phyloP scores from a whole-genome alignment of 1,284 basidiomycete species.

The Dichomitus squalens region DNA sequence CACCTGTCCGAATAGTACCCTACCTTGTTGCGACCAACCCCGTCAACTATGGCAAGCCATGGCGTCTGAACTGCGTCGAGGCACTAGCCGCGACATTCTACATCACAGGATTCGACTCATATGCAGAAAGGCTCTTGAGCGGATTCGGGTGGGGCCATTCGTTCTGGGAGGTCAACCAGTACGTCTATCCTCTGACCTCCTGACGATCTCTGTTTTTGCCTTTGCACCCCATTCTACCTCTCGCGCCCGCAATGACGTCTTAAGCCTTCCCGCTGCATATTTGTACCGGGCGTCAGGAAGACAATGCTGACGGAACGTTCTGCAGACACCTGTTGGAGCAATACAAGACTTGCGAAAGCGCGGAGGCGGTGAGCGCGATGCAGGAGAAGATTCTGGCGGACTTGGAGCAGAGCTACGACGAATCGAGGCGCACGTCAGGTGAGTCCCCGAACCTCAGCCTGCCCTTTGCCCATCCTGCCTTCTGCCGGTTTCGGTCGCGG shows the following conservation, averaged over 20 bases:
- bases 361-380: slow-evolving; percentile 64
- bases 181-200: slow-evolving; percentile 23
- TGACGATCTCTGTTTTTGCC: background rate
- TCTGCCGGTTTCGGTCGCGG: background rate
- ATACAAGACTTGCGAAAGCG: slow-evolving; percentile 71
- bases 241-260: too few species aligned
- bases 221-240: too few species aligned
- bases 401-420: slow-evolving; percentile 63
- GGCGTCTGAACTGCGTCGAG: slow-evolving; percentile 90
- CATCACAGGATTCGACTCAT: slow-evolving; percentile 82
- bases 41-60: slow-evolving; percentile 94
- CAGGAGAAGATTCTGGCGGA: slow-evolving; percentile 79
- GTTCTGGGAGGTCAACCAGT: slow-evolving; percentile 86
- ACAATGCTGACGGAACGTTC: background rate
- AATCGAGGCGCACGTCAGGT: slow-evolving; percentile 57
- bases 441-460: background rate
- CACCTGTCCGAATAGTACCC: slow-evolving; percentile 62
- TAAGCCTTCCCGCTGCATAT: too few species aligned
- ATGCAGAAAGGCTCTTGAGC: slow-evolving; percentile 76
- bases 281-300: too few species aligned
- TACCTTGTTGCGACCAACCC: slow-evolving; percentile 93
- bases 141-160: slow-evolving; percentile 89
- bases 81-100: slow-evolving; percentile 93
- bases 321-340: slow-evolving; percentile 48
- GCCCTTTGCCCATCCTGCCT: background rate